Percentiles rank a stretch among this genome's conserved stretches.
Evolutionary conservation across 257 asterid genomes (phyloP).

Genomic region (Nemophila menziesii): DNA sequence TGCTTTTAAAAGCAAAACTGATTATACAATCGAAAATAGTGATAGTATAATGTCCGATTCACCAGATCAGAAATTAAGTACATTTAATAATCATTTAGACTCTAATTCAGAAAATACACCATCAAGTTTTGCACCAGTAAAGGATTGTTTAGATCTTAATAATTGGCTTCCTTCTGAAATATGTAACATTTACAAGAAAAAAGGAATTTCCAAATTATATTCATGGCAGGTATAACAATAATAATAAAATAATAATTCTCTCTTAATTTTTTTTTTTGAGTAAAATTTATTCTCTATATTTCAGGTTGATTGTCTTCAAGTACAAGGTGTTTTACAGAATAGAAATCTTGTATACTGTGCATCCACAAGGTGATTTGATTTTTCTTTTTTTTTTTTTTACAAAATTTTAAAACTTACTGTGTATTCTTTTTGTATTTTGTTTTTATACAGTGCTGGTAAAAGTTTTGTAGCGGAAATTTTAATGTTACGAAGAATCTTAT

Average conservation of each 20-base stretch:
- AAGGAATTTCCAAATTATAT: slow-evolving; percentile 72
- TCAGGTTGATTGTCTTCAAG: slow-evolving; percentile 96
- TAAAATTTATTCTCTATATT: slow-evolving; percentile 5
- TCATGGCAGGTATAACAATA: slow-evolving; percentile 72
- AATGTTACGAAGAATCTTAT: slow-evolving; percentile 80
- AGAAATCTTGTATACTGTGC: slow-evolving; percentile 94
- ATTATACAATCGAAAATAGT: slow-evolving; percentile 17
- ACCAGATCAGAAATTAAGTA: slow-evolving; percentile 22
- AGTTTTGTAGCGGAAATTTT: slow-evolving; percentile 95
- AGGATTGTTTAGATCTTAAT: slow-evolving; percentile 55
- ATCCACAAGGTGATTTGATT: slow-evolving; percentile 62
- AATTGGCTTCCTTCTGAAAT: slow-evolving; percentile 89
- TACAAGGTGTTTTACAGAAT: slow-evolving; percentile 87
- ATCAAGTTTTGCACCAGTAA: slow-evolving; percentile 38
- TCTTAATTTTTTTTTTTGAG: not conserved
- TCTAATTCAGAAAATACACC: slow-evolving; percentile 42
- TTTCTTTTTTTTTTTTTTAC: not conserved
- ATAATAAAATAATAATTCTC: slow-evolving; percentile 6
- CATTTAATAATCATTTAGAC: slow-evolving; percentile 20
- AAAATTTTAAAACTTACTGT: not conserved
- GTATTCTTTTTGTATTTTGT: slow-evolving; percentile 1
- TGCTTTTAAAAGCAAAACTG: slow-evolving; percentile 20
- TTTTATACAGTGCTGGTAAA: slow-evolving; percentile 75
- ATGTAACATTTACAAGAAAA: slow-evolving; percentile 66
- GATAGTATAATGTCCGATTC: slow-evolving; percentile 23